Evolutionary conservation across 2,329 filamentous ascomycete genomes (phyloP).

Genomic region (Ophiostoma pallidulum): DNA sequence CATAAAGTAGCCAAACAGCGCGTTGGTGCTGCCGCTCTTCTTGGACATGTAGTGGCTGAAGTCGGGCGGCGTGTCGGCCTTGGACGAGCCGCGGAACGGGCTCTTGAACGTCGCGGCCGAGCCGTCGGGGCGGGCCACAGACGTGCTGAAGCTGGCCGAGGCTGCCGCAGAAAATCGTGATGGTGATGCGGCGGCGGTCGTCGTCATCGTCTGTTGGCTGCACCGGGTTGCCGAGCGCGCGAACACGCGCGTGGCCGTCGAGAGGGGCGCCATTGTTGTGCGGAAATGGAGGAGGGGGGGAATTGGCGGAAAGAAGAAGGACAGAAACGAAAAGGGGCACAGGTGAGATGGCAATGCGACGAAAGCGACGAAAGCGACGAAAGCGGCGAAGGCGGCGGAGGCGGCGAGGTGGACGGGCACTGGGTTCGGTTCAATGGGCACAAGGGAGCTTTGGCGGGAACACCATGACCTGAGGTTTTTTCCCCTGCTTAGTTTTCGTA

Average conservation of each 20-base stretch:
- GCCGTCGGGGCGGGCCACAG: slow-evolving; percentile 31
- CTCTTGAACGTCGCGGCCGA: slow-evolving; percentile 43
- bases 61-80: slow-evolving; percentile 67
- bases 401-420: background rate
- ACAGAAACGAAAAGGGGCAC: background rate
- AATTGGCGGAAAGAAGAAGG: background rate
- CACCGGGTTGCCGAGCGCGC: slow-evolving; percentile 40
- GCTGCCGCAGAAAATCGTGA: slow-evolving; percentile 36
- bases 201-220: slow-evolving; percentile 21
- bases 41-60: slow-evolving; percentile 81
- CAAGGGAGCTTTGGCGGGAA: background rate
- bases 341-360: background rate
- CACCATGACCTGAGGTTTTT: slow-evolving; percentile 37
- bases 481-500: slow-evolving; percentile 20
- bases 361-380: slow-evolving; percentile 16
- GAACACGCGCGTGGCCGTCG: slow-evolving; percentile 58
- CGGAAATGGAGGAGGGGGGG: slow-evolving; percentile 8
- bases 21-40: slow-evolving; percentile 59
- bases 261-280: slow-evolving; percentile 55
- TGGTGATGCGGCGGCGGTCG: slow-evolving; percentile 35
- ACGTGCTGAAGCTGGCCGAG: slow-evolving; percentile 37
- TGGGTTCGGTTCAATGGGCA: slow-evolving; percentile 3
- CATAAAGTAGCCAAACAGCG: slow-evolving; percentile 97
- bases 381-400: slow-evolving; percentile 12
- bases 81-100: slow-evolving; percentile 52